phyloP scores from a whole-genome alignment of 306 rosid genomes.

The Cyclanthera cordifolia region DNA sequence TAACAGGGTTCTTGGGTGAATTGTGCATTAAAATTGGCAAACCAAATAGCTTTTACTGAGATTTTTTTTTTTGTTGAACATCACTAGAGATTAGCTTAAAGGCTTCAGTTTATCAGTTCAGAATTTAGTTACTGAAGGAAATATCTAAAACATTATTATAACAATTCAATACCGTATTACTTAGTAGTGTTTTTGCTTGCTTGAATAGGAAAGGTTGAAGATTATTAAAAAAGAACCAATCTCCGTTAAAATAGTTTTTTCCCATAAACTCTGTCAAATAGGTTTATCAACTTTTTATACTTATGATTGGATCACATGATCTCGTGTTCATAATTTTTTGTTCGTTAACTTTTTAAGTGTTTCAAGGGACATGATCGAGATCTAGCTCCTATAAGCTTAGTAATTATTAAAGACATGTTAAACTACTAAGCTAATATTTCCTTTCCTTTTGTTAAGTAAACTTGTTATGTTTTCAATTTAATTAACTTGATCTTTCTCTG shows the following conservation, averaged over 20 bases:
- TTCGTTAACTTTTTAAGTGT: too few species aligned
- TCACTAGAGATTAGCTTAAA: not conserved
- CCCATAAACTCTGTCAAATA: too few species aligned
- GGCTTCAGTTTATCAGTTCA: not conserved
- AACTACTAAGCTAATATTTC: too few species aligned
- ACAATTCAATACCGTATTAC: not conserved
- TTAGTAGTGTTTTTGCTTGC: not conserved
- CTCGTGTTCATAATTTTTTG: too few species aligned
- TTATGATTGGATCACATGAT: too few species aligned
- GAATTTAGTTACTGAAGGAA: not conserved
- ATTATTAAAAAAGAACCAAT: not conserved
- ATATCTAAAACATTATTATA: not conserved
- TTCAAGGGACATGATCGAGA: too few species aligned
- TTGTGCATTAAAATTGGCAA: constrained; percentile 60
- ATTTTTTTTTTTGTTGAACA: constrained; percentile 9
- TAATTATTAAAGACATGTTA: too few species aligned
- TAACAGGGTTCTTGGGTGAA: constrained; percentile 47
- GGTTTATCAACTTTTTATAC: too few species aligned
- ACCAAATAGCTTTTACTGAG: constrained; percentile 49
- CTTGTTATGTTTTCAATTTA: too few species aligned
- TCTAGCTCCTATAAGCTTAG: too few species aligned
- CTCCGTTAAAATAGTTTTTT: not conserved
- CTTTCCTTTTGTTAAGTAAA: too few species aligned
- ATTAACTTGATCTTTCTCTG: too few species aligned
- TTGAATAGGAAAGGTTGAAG: not conserved